These are phyloP conservation scores for Mallotus japonicus DNA, from an alignment of 441 rosid genomes.

Conservation along the genomic window DNA sequence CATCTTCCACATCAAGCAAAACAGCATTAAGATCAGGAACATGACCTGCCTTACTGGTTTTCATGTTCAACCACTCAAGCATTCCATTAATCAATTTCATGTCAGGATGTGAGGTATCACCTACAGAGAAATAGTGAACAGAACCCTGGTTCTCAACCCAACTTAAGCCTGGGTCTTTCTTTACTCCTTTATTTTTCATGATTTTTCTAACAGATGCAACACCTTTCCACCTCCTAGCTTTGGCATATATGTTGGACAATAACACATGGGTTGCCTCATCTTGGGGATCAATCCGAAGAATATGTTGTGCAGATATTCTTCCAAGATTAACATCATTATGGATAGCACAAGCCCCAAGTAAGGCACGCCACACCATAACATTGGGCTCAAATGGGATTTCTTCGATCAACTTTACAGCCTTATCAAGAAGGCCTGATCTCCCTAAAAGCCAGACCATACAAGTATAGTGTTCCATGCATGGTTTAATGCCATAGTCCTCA, in stretches of 20 bases:
- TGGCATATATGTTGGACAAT: conserved; percentile 73
- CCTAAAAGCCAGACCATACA: conserved; percentile 86
- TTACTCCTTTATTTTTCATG: conserved; percentile 71
- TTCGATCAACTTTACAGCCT: conserved; percentile 60
- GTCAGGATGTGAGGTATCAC: conserved; percentile 63
- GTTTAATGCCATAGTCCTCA: conserved; percentile 61
- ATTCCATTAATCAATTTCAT: conserved; percentile 62
- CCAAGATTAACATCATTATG: conserved; percentile 70
- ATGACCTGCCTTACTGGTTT: conserved; percentile 56
- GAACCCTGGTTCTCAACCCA: conserved; percentile 78
- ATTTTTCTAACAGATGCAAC: conserved; percentile 61
- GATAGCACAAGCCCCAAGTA: conserved; percentile 77
- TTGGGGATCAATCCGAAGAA: conserved; percentile 69
- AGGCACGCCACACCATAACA: conserved; percentile 76
- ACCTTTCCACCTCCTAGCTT: conserved; percentile 59
- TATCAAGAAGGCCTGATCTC: conserved; percentile 65
- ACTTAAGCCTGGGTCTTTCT: conserved; percentile 84
- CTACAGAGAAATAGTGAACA: conserved; percentile 63
- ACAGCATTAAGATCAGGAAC: conserved; percentile 52
- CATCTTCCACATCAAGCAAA: conserved; percentile 52
- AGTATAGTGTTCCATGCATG: conserved; percentile 75
- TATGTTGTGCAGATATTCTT: conserved; percentile 48
- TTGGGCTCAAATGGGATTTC: conserved; percentile 65
- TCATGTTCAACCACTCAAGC: conserved; percentile 82
- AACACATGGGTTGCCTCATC: conserved; percentile 79